These are phyloP conservation scores for Daldinia decipiens DNA, from an alignment of 495 filamentous ascomycete genomes.

Conservation along the genomic window DNA sequence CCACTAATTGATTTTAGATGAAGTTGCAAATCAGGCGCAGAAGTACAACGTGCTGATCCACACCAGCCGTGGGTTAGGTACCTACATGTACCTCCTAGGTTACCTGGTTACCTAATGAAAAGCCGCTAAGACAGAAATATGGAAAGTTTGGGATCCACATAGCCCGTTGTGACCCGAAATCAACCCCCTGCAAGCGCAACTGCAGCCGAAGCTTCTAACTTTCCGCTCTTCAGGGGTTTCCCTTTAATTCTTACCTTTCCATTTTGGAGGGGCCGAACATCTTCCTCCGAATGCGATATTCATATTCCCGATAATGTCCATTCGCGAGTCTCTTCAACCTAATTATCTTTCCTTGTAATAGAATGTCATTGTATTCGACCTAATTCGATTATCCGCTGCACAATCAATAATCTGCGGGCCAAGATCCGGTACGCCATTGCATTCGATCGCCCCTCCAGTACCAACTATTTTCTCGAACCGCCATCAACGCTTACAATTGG, in stretches of 20 bases:
- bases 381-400: constrained; percentile 17
- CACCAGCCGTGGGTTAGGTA: background rate
- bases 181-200: constrained; percentile 29
- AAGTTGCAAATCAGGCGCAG: background rate
- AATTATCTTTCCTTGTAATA: constrained; percentile 7
- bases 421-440: constrained; percentile 44
- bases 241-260: constrained; percentile 48
- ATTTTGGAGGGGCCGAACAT: constrained; percentile 79
- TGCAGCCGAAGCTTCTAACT: constrained; percentile 29
- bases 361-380: constrained; percentile 3
- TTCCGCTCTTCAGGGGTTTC: constrained; percentile 28
- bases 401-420: constrained; percentile 23
- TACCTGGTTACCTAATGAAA: too few relatives aligned
- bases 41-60: background rate
- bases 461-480: constrained; percentile 37
- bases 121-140: background rate
- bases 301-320: constrained; percentile 36
- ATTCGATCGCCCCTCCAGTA: constrained; percentile 44
- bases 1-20: constrained; percentile 1
- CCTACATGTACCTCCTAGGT: too few relatives aligned
- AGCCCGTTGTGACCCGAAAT: constrained; percentile 3
- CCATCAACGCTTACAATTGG: constrained; percentile 46
- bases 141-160: background rate
- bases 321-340: constrained; percentile 22
- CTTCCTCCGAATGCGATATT: constrained; percentile 75